Evolutionary conservation across 176 grass and related monocot species (phyloP).

Genomic region (Leersia perrieri): DNA sequence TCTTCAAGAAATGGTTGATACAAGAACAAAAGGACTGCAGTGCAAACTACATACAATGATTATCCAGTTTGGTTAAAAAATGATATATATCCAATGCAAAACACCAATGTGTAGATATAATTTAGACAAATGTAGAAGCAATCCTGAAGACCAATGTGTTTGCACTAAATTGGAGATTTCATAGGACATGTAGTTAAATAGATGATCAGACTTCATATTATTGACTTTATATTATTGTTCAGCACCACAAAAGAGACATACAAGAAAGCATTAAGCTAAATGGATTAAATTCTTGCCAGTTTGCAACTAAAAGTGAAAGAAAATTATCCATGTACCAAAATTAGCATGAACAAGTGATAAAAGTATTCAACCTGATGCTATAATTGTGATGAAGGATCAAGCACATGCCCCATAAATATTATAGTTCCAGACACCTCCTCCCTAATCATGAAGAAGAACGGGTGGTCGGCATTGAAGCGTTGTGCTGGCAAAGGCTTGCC

Average conservation of each 20-base stretch:
- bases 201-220: not conserved
- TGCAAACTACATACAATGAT: not conserved
- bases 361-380: conserved; percentile 19
- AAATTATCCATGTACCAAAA: not conserved
- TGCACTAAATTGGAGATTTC: not conserved
- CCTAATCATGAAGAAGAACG: conserved; percentile 51
- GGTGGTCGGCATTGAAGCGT: conserved; percentile 35
- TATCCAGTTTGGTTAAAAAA: too few species aligned
- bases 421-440: conserved; percentile 45
- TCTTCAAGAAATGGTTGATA: not conserved
- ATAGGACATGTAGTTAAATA: not conserved
- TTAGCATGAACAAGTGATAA: not conserved
- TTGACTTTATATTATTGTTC: not conserved
- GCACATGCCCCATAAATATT: conserved; percentile 45
- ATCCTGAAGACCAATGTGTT: not conserved
- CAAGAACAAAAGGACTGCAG: not conserved
- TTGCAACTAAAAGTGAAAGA: not conserved
- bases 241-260: not conserved
- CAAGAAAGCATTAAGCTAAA: not conserved
- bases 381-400: conserved; percentile 32
- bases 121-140: not conserved
- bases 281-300: not conserved
- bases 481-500: conserved; percentile 40
- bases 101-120: not conserved
- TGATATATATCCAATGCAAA: not conserved